Base-by-base conservation (phyloP, 2,329 filamentous ascomycete species). In the Cytospora leucostoma region DNA sequence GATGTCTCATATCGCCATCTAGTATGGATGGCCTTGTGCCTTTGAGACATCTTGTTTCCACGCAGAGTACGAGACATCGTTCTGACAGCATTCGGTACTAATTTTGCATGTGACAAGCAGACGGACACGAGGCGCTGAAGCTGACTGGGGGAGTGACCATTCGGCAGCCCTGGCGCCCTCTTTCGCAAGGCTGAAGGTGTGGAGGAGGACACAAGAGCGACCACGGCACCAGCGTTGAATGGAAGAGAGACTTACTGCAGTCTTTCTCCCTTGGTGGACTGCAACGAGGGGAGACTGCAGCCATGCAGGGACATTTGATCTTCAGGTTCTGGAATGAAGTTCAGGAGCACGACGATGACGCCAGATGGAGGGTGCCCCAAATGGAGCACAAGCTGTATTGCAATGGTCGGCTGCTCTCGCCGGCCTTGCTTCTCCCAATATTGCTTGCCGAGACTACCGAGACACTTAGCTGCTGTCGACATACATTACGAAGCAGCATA, bases 71-170 rank as follows among this genome's bases (percentile, higher is more conserved):
- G 33, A 55, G 49, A 35, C 34, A 21, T 55, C 37, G 17, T 38
- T 55, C 44, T 49, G 34, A 49, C 35, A 38, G 34, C 21, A 49
- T 33, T 38, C 44, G 34, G 50, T 55, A 47, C 33, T 56, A 15
- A 35, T 37, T 15, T 33, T 15, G 35, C 54, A 13, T 37, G 19
- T 8, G 17, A 19, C 32, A 32, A 11, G 21, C 33, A 35, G 11
- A 15, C 51, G 55, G 33, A 21, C 27, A 33, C 32, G 17, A 53
- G 61, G 40, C 21, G 47, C 55, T 33, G 55, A 53, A 49, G 55
- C 61, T 62, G 55, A 50, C 49, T 63, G 49, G 15, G 44, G 34
- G 37, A 37, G 37, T 33, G 21, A n/a, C n/a, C 35, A 13, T 13
- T 33, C 27, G n/a, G 50, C 27, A 54, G 50, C 13, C 38, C 44